Evolutionary conservation across 148 eudicot species (phyloP).

Genomic region (Gaultheria prostrata): DNA sequence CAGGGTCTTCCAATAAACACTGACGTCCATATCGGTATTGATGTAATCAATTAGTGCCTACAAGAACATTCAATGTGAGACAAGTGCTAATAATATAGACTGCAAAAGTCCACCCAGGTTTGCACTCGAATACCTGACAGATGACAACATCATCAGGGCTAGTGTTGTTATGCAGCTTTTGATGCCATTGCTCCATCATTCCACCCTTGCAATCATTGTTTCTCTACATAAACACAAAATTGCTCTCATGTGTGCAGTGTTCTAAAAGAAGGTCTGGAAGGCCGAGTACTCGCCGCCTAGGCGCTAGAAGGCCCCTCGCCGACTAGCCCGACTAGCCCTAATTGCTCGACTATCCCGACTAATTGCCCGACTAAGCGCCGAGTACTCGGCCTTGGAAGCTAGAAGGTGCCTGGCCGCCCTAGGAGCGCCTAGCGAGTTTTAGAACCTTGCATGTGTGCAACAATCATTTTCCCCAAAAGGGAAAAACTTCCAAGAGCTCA

Average conservation of each 20-base stretch:
- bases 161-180: slow-evolving; percentile 94
- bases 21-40: slow-evolving; percentile 73
- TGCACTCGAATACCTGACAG: slow-evolving; percentile 68
- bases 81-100: background rate
- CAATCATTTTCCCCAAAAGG: background rate
- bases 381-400: too few species aligned
- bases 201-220: slow-evolving; percentile 95
- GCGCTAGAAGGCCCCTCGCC: too few species aligned
- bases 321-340: too few species aligned
- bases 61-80: slow-evolving; percentile 19
- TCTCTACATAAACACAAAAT: slow-evolving; percentile 50
- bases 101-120: slow-evolving; percentile 1
- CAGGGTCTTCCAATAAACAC: slow-evolving; percentile 89
- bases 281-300: too few species aligned
- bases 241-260: too few species aligned
- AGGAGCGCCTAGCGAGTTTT: too few species aligned
- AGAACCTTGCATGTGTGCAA: background rate
- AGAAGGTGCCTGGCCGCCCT: too few species aligned
- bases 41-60: slow-evolving; percentile 92
- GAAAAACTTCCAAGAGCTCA: background rate
- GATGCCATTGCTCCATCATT: slow-evolving; percentile 99
- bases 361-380: too few species aligned
- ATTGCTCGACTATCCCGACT: too few species aligned
- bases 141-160: slow-evolving; percentile 98
- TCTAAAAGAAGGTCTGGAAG: too few species aligned